Conservation (phyloP, 73 alveolate genomes). For the Halteria grandinella region DNA sequence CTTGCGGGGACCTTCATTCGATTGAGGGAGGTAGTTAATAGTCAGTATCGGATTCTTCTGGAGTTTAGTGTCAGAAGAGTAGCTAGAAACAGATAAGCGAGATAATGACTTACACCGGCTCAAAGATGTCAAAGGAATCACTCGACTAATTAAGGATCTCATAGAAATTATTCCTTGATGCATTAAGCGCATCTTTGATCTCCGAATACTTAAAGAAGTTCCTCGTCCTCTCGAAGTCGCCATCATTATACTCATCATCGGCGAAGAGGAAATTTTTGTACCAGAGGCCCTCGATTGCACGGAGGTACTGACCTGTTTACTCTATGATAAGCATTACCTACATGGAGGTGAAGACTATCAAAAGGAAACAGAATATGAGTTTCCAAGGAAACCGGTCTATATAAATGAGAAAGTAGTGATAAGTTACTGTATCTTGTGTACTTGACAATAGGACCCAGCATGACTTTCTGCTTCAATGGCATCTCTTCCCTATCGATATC, state of each 20-base stretch:
- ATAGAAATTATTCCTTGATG: background rate
- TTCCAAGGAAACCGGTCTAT: constrained; percentile 44
- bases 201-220: background rate
- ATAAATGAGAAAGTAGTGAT: background rate
- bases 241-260: constrained; percentile 2
- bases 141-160: background rate
- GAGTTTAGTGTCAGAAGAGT: too few species aligned
- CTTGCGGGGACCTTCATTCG: background rate
- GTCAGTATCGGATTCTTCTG: too few species aligned
- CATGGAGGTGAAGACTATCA: constrained; percentile 6
- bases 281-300: background rate
- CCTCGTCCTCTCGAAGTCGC: background rate
- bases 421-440: constrained; percentile 20
- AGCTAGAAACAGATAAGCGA: too few species aligned
- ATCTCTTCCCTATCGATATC: too few species aligned
- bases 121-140: background rate
- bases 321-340: constrained; percentile 5
- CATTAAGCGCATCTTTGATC: too few species aligned
- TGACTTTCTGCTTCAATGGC: constrained; percentile 17
- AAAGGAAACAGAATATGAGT: constrained; percentile 1
- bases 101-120: background rate
- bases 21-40: background rate
- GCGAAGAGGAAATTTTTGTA: background rate
- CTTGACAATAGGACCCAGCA: constrained; percentile 23
- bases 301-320: constrained; percentile 11